phyloP scores from a whole-genome alignment of 345 rosid species.

The Sonneratia caseolaris region DNA sequence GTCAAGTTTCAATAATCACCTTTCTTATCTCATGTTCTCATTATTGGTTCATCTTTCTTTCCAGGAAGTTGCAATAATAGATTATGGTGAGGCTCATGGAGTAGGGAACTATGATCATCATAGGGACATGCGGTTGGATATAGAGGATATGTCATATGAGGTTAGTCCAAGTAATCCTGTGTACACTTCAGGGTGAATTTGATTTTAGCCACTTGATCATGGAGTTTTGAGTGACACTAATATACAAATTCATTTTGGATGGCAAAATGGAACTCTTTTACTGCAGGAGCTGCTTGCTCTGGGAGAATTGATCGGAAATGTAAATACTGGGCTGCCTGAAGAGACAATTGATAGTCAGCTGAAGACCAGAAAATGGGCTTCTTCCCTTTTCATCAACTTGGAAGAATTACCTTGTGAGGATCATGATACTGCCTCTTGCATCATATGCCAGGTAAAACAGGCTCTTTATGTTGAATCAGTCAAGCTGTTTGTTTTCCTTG shows the following conservation, averaged over 20 bases:
- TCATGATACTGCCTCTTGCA: conserved; percentile 58
- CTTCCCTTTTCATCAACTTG: conserved; percentile 32
- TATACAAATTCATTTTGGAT: not conserved
- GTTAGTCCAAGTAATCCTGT: conserved; percentile 19
- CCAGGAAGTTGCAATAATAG: conserved; percentile 64
- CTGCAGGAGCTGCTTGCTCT: conserved; percentile 77
- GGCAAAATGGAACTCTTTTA: not conserved
- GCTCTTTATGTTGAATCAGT: not conserved
- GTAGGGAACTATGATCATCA: conserved; percentile 54
- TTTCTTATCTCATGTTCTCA: conserved; percentile 4
- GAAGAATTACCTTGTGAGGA: conserved; percentile 49
- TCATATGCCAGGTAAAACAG: conserved; percentile 67
- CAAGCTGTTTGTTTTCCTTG: not conserved
- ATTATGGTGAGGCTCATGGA: conserved; percentile 39
- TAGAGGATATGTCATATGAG: conserved; percentile 89
- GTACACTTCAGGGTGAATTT: not conserved
- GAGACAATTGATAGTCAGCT: conserved; percentile 34
- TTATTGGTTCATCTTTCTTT: conserved; percentile 4
- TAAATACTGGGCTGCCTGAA: conserved; percentile 72
- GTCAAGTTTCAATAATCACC: not conserved
- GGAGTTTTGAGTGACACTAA: not conserved
- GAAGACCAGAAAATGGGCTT: conserved; percentile 35
- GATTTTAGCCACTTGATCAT: not conserved
- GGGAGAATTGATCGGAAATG: conserved; percentile 73
- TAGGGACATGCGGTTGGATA: conserved; percentile 88